phyloP scores from a whole-genome alignment of 2,329 filamentous ascomycete species.

The Rhynchosporium secalis region DNA sequence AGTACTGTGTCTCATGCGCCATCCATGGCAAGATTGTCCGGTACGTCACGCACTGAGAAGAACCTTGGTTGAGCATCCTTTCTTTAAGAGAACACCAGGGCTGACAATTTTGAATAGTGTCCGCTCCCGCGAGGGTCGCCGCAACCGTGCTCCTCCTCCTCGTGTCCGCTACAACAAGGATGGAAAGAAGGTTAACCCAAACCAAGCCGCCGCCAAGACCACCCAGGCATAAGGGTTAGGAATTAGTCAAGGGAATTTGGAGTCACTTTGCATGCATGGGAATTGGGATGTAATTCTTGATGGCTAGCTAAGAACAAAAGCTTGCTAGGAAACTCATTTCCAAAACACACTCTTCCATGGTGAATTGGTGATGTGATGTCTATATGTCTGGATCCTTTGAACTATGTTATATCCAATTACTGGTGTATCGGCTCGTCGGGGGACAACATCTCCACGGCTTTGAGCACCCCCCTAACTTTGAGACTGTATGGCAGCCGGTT shows the following conservation, averaged over 20 bases:
- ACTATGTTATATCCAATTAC: not conserved
- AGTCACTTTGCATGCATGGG: conserved; percentile 28
- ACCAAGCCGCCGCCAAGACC: conserved; percentile 41
- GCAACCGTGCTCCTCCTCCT: conserved; percentile 82
- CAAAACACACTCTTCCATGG: not conserved
- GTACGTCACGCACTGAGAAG: conserved; percentile 70
- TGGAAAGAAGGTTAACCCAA: conserved; percentile 91
- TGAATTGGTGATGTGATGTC: not conserved
- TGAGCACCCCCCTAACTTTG: not conserved
- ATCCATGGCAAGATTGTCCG: conserved; percentile 99
- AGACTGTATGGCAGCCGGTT: not conserved
- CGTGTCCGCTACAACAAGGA: conserved; percentile 97
- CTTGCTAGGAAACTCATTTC: conserved; percentile 18
- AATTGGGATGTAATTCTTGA: conserved; percentile 30
- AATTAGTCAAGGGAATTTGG: conserved; percentile 25
- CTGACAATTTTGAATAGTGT: conserved; percentile 63
- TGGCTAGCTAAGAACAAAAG: conserved; percentile 28
- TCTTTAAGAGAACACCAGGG: conserved; percentile 44
- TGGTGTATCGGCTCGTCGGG: not conserved
- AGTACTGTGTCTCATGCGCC: conserved; percentile 99
- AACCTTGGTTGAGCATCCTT: conserved; percentile 58
- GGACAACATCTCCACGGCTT: not conserved
- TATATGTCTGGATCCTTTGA: not conserved
- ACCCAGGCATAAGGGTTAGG: conserved; percentile 36
- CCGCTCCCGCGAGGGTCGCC: conserved; percentile 92